Base-by-base conservation (phyloP, 208 protist genomes). In the Leishmania turanica region DNA sequence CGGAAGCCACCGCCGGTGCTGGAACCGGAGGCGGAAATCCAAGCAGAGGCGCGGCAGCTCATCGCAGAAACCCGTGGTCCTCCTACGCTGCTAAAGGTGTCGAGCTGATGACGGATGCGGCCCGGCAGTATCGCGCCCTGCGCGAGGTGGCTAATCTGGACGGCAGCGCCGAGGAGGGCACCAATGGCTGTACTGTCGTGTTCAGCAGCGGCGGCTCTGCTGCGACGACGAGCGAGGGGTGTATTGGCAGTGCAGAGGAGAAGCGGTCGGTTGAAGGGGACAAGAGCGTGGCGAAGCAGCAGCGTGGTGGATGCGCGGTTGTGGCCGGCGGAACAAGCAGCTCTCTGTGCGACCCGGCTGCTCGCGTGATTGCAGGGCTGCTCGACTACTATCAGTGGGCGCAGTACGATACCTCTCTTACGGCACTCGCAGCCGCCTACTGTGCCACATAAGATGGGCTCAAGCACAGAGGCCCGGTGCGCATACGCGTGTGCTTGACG, bases 361-460 rank as follows among this genome's bases (percentile, higher is more conserved):
- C 84, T 3, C 85, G 89, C 45, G 86, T 90, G 37, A 92, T 95
- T 78, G 84, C 85, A 1, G 91, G 91, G 5, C 81, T 97, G 45
- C 84, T 95, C 40, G 94, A 97, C 75, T 97, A 96, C 87, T 97
- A 97, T 85, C 94, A 96, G 80, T 97, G 92, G 90, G 90, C 90
- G 40, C 94, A 96, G 84, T 95, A 95, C 83, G 94, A 97, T 82
- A 83, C 77, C 27, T 75, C 89, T 2, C 80, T 97, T 56, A 78
- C 87, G 24, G 85, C 85, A 34, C 91, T 95, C 68, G 92, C 92
- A 17, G 83, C 89, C 49, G 51, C 69, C 60, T 96, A 95, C 78
- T 94, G 91, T 80, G 31, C 73, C 40, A 45, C 56, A 34, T 87
- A 68, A 74, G 68, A 47, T 31, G 40, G 24, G 47, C 34, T 47